These are phyloP conservation scores for Colletotrichum kahawae DNA, from an alignment of 2,329 filamentous ascomycete genomes.

Conservation along the genomic window DNA sequence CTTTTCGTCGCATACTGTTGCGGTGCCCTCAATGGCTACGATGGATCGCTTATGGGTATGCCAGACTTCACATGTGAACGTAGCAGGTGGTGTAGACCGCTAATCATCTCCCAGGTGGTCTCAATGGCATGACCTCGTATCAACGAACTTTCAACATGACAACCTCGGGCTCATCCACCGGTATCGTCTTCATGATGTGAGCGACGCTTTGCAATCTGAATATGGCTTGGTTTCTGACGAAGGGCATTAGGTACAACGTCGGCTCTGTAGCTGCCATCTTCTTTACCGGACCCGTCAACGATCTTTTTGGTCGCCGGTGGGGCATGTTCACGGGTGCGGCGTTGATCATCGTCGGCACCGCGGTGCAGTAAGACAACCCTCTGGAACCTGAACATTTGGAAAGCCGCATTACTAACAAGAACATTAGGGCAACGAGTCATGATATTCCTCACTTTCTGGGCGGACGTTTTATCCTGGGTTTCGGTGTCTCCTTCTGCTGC, in stretches of 20 bases:
- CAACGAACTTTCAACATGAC: constrained; percentile 23
- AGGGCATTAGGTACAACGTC: constrained; percentile 39
- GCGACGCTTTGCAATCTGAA: neutral
- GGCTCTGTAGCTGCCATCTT: constrained; percentile 42
- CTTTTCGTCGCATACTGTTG: constrained; percentile 23
- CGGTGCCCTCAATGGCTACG: constrained; percentile 21
- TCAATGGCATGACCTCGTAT: constrained; percentile 31
- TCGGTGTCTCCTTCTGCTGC: constrained; percentile 55
- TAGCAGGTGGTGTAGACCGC: neutral
- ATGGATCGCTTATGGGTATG: constrained; percentile 4
- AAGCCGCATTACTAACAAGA: neutral
- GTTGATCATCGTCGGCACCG: constrained; percentile 46
- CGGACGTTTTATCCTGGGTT: constrained; percentile 56
- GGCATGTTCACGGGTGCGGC: constrained; percentile 45
- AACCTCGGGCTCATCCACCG: constrained; percentile 13
- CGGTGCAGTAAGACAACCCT: constrained; percentile 29
- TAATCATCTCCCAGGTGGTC: neutral
- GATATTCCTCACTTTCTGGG: constrained; percentile 51
- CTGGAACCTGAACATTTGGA: no score
- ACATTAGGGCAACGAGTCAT: constrained; percentile 40
- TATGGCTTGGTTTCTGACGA: neutral
- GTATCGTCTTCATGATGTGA: constrained; percentile 43
- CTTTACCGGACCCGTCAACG: constrained; percentile 38
- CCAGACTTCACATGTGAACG: neutral
- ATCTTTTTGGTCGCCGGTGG: constrained; percentile 43